Conservation (phyloP, 2,329 filamentous ascomycete species). For the Fonsecaea nubica region DNA sequence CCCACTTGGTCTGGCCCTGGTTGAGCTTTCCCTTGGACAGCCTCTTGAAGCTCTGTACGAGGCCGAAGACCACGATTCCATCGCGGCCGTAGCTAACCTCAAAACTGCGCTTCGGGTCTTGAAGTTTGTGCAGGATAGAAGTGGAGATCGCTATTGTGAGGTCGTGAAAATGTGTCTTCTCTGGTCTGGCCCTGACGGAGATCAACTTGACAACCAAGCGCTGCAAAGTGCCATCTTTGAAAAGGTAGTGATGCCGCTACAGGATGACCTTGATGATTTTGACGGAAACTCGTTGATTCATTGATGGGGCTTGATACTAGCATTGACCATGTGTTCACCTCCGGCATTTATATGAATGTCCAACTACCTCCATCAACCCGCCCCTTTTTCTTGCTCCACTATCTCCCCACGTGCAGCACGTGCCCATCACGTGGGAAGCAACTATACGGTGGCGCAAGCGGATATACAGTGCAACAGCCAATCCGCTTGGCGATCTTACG, state of each 20-base stretch:
- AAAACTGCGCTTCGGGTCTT: constrained; percentile 36
- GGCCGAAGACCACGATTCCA: constrained; percentile 31
- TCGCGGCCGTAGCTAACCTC: constrained; percentile 27
- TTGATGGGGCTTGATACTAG: neutral
- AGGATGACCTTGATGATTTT: constrained; percentile 26
- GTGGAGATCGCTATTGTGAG: constrained; percentile 34
- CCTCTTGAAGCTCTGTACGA: constrained; percentile 27
- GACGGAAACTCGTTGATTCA: constrained; percentile 13
- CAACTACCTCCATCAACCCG: neutral
- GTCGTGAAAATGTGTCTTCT: constrained; percentile 34
- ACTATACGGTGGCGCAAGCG: neutral
- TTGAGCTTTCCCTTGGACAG: constrained; percentile 38
- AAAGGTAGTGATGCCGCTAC: constrained; percentile 26
- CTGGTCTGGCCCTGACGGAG: constrained; percentile 22
- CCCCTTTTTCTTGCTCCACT: neutral
- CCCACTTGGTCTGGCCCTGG: constrained; percentile 29
- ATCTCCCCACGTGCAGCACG: too few relatives aligned
- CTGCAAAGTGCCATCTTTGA: constrained; percentile 33
- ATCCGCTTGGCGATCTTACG: neutral
- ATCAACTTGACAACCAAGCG: constrained; percentile 30
- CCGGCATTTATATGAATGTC: neutral
- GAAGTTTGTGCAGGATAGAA: constrained; percentile 29
- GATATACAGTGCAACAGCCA: neutral
- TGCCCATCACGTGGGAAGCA: too few relatives aligned
- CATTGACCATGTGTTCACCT: neutral